Percentiles rank a stretch among this genome's conserved stretches.
phyloP scores from a whole-genome alignment of 2,329 filamentous ascomycete genomes.

The Fusarium sp. region DNA sequence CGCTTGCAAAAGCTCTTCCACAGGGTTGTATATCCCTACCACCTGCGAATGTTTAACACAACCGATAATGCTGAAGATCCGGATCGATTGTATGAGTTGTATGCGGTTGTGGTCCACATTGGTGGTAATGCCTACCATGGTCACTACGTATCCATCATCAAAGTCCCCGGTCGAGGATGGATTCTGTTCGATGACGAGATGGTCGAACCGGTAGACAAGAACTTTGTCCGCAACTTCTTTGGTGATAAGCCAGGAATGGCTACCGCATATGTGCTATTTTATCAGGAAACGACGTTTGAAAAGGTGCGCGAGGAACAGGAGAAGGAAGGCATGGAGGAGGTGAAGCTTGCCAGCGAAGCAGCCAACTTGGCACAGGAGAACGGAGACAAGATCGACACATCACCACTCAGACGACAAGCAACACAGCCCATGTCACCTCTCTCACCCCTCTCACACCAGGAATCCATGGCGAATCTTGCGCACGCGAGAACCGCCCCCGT shows the following conservation, averaged over 20 bases:
- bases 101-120: constrained; percentile 97
- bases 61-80: constrained; percentile 95
- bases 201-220: constrained; percentile 97
- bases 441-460: constrained; percentile 61
- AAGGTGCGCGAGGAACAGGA: constrained; percentile 83
- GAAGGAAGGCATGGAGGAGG: constrained; percentile 77
- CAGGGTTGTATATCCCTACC: constrained; percentile 95
- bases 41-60: constrained; percentile 96
- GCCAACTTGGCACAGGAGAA: constrained; percentile 68
- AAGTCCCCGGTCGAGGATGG: constrained; percentile 96
- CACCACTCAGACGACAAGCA: constrained; percentile 63
- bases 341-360: constrained; percentile 67
- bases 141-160: constrained; percentile 97
- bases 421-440: constrained; percentile 63
- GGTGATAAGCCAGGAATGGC: constrained; percentile 92
- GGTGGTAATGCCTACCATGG: constrained; percentile 97
- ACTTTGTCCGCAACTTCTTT: constrained; percentile 97
- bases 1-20: constrained; percentile 96
- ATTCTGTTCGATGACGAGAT: constrained; percentile 97
- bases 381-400: constrained; percentile 60
- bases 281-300: constrained; percentile 87
- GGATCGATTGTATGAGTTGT: constrained; percentile 94
- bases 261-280: constrained; percentile 97
- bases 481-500: constrained; percentile 75
- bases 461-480: constrained; percentile 70